These are phyloP conservation scores for Diphasiastrum complanatum DNA, from an alignment of 83 land plant genomes.

Conservation along the genomic window DNA sequence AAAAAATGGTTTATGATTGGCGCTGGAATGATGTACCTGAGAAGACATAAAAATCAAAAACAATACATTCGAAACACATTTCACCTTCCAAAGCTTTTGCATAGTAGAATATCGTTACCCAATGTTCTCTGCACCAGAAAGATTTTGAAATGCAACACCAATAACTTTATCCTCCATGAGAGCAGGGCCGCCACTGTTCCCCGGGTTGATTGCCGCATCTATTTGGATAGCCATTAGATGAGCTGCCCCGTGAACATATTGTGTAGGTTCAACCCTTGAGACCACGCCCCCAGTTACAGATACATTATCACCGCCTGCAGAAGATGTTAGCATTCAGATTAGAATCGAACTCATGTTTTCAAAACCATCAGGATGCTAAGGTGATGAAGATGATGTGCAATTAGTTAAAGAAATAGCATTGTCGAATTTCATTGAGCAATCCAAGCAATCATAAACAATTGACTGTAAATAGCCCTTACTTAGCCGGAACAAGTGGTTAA, in stretches of 20 bases:
- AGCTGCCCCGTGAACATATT: conserved; percentile 86
- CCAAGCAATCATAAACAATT: too few species aligned
- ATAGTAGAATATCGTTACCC: too few species aligned
- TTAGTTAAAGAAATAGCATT: too few species aligned
- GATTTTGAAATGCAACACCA: conserved; percentile 91
- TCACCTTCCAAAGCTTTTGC: too few species aligned
- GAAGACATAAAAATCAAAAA: conserved; percentile 11
- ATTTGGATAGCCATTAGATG: conserved; percentile 95
- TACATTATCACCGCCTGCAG: conserved; percentile 86
- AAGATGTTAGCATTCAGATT: too few species aligned
- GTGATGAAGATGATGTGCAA: too few species aligned
- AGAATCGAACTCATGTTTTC: too few species aligned
- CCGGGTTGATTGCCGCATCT: conserved; percentile 96
- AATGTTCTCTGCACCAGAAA: conserved; percentile 86
- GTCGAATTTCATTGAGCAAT: too few species aligned
- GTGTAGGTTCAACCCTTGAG: conserved; percentile 84
- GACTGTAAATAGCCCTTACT: too few species aligned
- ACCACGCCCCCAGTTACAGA: conserved; percentile 95
- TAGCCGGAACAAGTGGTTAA: too few species aligned
- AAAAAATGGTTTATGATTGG: conserved; percentile 86
- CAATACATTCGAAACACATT: background rate
- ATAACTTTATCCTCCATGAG: conserved; percentile 82
- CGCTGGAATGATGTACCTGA: conserved; percentile 88
- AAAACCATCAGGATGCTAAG: too few species aligned
- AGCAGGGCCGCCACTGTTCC: conserved; percentile 97